These are phyloP conservation scores for Codiaeum variegatum DNA, from an alignment of 441 rosid genomes.

Conservation along the genomic window DNA sequence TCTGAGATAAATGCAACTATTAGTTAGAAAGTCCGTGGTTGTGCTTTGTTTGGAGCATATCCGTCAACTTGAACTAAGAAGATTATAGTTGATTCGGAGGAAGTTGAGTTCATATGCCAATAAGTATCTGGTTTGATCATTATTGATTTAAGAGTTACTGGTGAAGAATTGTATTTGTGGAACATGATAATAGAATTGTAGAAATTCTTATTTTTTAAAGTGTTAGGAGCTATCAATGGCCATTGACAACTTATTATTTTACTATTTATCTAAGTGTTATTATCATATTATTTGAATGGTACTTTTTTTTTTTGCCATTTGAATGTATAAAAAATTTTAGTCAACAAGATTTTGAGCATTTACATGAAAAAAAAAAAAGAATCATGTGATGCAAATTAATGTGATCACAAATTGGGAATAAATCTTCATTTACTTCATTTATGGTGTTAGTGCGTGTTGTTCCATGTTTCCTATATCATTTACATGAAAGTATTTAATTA, in stretches of 20 bases:
- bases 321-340: no score
- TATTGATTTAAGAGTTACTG: constrained; percentile 34
- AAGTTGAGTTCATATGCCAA: constrained; percentile 32
- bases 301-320: no score
- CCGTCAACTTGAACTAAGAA: constrained; percentile 38
- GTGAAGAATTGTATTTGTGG: constrained; percentile 55
- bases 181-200: constrained; percentile 33
- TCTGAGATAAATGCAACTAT: constrained; percentile 17
- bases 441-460: no score
- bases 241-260: no score
- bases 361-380: no score
- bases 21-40: constrained; percentile 37
- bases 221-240: background rate
- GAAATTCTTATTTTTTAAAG: background rate
- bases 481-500: no score
- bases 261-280: no score
- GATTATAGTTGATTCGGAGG: constrained; percentile 32
- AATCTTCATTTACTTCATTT: no score
- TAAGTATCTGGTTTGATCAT: constrained; percentile 39
- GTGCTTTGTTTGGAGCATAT: constrained; percentile 49
- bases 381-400: no score
- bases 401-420: no score
- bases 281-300: no score
- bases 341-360: background rate
- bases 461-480: no score